Percentiles rank a stretch among this genome's conserved stretches.
Conservation (phyloP, 2,329 filamentous ascomycete genomes). For the Cercospora sp. region DNA sequence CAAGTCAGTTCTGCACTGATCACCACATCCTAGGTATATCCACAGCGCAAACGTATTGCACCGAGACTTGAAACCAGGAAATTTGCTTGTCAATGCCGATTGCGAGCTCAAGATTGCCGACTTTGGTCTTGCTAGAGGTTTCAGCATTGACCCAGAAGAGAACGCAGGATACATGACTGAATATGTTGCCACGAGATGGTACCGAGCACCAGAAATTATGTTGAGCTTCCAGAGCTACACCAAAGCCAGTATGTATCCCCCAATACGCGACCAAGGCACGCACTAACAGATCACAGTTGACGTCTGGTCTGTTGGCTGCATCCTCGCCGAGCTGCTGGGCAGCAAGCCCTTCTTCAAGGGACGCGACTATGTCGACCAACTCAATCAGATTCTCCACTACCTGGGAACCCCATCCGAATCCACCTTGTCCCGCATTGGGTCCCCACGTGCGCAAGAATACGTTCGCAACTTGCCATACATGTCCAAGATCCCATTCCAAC, state of each 20-base stretch:
- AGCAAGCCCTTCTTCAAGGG: slow-evolving; percentile 99
- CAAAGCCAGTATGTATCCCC: slow-evolving; percentile 84
- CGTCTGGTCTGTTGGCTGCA: slow-evolving; percentile 98
- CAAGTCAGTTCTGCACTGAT: not conserved
- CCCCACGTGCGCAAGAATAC: slow-evolving; percentile 94
- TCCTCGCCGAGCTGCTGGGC: slow-evolving; percentile 91
- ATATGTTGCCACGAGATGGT: slow-evolving; percentile 98
- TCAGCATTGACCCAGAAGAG: slow-evolving; percentile 95
- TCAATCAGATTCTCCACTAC: slow-evolving; percentile 98
- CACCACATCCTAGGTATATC: slow-evolving; percentile 63
- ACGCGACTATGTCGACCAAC: slow-evolving; percentile 97
- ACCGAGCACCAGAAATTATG: slow-evolving; percentile 98
- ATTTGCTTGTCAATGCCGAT: slow-evolving; percentile 95
- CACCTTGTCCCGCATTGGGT: slow-evolving; percentile 89
- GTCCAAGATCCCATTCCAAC: slow-evolving; percentile 78
- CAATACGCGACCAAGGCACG: not conserved
- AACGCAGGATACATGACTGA: slow-evolving; percentile 99
- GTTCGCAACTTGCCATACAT: slow-evolving; percentile 70
- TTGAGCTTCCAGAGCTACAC: slow-evolving; percentile 99
- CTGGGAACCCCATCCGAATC: slow-evolving; percentile 95
- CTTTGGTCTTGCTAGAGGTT: slow-evolving; percentile 93
- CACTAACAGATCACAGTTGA: slow-evolving; percentile 64
- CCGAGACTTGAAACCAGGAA: slow-evolving; percentile 94
- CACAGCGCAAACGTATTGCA: slow-evolving; percentile 98
- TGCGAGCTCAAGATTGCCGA: slow-evolving; percentile 99